Evolutionary conservation across 1,284 basidiomycete species (phyloP).

Genomic region (Boletus mariae): DNA sequence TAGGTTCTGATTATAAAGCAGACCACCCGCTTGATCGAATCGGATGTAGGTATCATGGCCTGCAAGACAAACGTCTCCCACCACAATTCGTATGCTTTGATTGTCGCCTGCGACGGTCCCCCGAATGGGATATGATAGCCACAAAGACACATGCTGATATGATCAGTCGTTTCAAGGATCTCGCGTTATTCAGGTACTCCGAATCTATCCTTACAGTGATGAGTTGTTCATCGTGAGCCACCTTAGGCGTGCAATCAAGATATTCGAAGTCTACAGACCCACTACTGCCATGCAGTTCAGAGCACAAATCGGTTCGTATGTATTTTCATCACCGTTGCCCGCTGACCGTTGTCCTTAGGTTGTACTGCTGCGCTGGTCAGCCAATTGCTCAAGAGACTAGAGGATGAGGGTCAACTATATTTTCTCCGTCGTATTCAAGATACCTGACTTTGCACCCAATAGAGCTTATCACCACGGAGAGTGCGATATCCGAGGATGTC

Average conservation of each 20-base stretch:
- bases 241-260: conserved; percentile 67
- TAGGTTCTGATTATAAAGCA: conserved; percentile 26
- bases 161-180: conserved; percentile 58
- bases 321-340: background rate
- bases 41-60: conserved; percentile 56
- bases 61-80: conserved; percentile 54
- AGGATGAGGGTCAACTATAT: conserved; percentile 55
- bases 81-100: conserved; percentile 62
- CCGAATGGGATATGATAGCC: conserved; percentile 65
- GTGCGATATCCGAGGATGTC: conserved; percentile 47
- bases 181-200: conserved; percentile 63
- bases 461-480: conserved; percentile 63
- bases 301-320: conserved; percentile 51
- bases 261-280: conserved; percentile 52
- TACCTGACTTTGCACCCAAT: conserved; percentile 6
- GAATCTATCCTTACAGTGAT: background rate
- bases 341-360: conserved; percentile 36
- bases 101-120: conserved; percentile 61
- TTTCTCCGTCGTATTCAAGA: conserved; percentile 1
- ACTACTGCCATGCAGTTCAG: conserved; percentile 52
- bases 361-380: conserved; percentile 53
- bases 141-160: conserved; percentile 55
- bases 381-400: conserved; percentile 64
- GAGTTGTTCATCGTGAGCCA: conserved; percentile 1
- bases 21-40: background rate